Evolutionary conservation across 768 basidiomycete genomes (phyloP).

Genomic region (Psilocybe tampanensis): DNA sequence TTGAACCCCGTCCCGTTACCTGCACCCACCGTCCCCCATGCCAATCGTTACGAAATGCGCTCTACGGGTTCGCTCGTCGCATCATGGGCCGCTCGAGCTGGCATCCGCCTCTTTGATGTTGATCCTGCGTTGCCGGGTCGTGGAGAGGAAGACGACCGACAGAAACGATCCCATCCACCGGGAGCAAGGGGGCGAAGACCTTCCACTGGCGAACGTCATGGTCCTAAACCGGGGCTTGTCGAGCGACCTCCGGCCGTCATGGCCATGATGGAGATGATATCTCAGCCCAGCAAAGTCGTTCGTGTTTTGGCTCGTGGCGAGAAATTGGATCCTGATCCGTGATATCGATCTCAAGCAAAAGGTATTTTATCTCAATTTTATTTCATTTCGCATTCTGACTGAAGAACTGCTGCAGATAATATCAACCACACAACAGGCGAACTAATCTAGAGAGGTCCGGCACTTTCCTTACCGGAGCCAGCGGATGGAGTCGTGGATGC

Average conservation of each 20-base stretch:
- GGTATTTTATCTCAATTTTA: not conserved
- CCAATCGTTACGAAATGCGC: conserved; percentile 65
- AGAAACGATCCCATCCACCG: conserved; percentile 26
- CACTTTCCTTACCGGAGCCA: conserved; percentile 1
- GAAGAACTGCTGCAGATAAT: not conserved
- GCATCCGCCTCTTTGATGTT: conserved; percentile 58
- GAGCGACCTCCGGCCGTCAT: conserved; percentile 78
- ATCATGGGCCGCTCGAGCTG: conserved; percentile 69
- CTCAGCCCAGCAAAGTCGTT: conserved; percentile 75
- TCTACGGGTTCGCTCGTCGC: conserved; percentile 63
- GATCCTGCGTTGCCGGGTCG: conserved; percentile 43
- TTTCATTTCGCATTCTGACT: not conserved
- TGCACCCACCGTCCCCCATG: conserved; percentile 50
- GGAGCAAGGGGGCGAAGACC: conserved; percentile 24
- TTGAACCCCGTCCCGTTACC: conserved; percentile 67
- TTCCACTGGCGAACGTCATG: conserved; percentile 26
- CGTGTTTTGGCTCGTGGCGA: conserved; percentile 83
- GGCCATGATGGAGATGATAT: conserved; percentile 80
- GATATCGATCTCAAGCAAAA: not conserved
- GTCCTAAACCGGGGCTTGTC: conserved; percentile 50
- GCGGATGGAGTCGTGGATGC: not conserved
- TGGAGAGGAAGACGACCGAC: conserved; percentile 30
- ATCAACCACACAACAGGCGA: not conserved
- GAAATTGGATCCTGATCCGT: conserved; percentile 60
- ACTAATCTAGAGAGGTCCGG: conserved; percentile 5